A percentile compares a stretch with the other conserved stretches of the same genome.
Evolutionary conservation across 352 stramenopile genomes (phyloP).

Genomic region (Phytophthora vignae): DNA sequence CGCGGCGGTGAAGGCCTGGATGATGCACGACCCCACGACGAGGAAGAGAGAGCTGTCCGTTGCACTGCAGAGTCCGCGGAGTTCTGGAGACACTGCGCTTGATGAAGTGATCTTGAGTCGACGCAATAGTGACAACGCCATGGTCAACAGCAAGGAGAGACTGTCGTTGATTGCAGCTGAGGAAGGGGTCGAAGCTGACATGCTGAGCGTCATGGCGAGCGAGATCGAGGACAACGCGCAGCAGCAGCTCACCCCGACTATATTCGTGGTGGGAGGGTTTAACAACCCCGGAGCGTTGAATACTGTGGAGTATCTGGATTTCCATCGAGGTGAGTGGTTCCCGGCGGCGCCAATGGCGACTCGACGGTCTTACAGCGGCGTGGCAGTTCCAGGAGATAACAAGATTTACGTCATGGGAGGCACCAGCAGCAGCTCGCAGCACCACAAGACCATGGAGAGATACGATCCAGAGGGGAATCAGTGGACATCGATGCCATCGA

Average conservation of each 20-base stretch:
- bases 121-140: conserved; percentile 38
- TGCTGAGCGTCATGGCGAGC: background rate
- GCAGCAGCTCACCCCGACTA: conserved; percentile 50
- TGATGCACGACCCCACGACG: conserved; percentile 52
- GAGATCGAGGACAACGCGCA: conserved; percentile 16
- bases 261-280: conserved; percentile 78
- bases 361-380: conserved; percentile 69
- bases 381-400: conserved; percentile 54
- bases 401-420: conserved; percentile 72
- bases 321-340: conserved; percentile 68
- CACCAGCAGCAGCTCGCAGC: conserved; percentile 61
- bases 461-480: conserved; percentile 63
- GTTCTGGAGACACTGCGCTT: background rate
- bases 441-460: conserved; percentile 63
- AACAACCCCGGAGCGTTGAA: conserved; percentile 65
- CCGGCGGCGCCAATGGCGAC: conserved; percentile 57
- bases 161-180: conserved; percentile 9
- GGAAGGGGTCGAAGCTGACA: conserved; percentile 2
- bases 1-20: conserved; percentile 55
- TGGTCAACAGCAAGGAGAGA: conserved; percentile 54
- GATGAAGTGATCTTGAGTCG: conserved; percentile 13
- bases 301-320: conserved; percentile 74
- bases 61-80: background rate
- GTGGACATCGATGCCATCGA: conserved; percentile 61
- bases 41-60: conserved; percentile 42